Evolutionary conservation across 257 asterid genomes (phyloP), one percentile per base, ranked within the genome.

Genomic region (Penstemon davidsonii): DNA sequence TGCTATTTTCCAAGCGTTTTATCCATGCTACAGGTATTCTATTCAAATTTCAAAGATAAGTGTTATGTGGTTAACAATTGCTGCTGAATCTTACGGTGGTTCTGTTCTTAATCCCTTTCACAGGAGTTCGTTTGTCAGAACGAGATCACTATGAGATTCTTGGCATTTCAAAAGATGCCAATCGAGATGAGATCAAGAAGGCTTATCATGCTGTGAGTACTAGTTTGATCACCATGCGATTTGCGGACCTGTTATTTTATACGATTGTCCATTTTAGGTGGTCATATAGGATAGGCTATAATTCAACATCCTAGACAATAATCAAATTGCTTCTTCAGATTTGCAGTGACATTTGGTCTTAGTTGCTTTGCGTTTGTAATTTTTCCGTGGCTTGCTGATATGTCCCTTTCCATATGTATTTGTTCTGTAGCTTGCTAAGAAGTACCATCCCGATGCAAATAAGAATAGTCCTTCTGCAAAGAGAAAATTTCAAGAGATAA

Each of bases 361-460:
- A 57, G 51, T 62, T 51, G 47, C 61, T 66, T 71, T 52, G 12
- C 46, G 38, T 33, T 55, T 54, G 4, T 38, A 42, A 40, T 8
- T 67, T 15, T 44, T 18, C 13, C 36, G 55, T 37, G 3, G 52
- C 66, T 60, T 40, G 41, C 49, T 50, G 4, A 49, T 59, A 9
- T 38, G 44, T 49, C 10, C 8, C 67, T 49, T 58, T 59, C 41
- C 43, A 4, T 55, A 15, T 37, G 36, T n/a, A 57, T 70, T 15
- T 65, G 56, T 60, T 55, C 58, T 76, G 81, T 76, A 93, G 98
- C 97, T 93, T 67, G 98, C 95, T 6, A 93, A 90, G 82, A 88
- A 90, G 87, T 84, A 81, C 76, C 98, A 93, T 71, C 98, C 98
- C 59, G 98, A 93, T 83, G 92, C 97, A 54, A 90, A 90, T 78